Evolutionary conservation across 768 basidiomycete species (phyloP).

Genomic region (Rhizopogon vulgaris): DNA sequence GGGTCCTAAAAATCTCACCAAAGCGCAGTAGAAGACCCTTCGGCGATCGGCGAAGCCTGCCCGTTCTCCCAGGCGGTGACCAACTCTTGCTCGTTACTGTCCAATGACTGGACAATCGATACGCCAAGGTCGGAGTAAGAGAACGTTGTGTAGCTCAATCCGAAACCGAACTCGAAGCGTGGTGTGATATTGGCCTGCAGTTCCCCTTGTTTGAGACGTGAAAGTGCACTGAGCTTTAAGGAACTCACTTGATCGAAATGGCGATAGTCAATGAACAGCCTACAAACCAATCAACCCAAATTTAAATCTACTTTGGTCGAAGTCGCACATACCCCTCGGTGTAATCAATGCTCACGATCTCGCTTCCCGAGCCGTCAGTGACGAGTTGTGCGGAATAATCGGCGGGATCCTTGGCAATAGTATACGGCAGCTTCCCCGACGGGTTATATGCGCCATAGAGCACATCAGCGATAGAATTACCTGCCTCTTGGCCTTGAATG

Average conservation of each 20-base stretch:
- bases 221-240: neutral
- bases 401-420: conserved; percentile 52
- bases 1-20: conserved; percentile 35
- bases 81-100: conserved; percentile 14
- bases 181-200: conserved; percentile 59
- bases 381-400: conserved; percentile 56
- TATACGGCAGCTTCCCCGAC: conserved; percentile 65
- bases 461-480: conserved; percentile 66
- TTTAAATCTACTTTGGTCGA: neutral
- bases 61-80: conserved; percentile 49
- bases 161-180: conserved; percentile 45
- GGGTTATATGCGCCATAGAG: conserved; percentile 68
- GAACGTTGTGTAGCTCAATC: conserved; percentile 40
- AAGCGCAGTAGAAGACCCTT: conserved; percentile 50
- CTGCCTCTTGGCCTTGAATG: conserved; percentile 61
- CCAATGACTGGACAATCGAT: conserved; percentile 32
- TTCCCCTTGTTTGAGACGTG: neutral
- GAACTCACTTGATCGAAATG: conserved; percentile 50
- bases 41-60: conserved; percentile 38
- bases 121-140: conserved; percentile 27
- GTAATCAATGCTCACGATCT: conserved; percentile 50
- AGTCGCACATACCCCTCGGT: conserved; percentile 39
- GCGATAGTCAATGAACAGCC: conserved; percentile 60
- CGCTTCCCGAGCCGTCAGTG: conserved; percentile 27
- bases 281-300: conserved; percentile 12